Conservation (phyloP, 345 rosid species). For the Streptanthus diversifolius region DNA sequence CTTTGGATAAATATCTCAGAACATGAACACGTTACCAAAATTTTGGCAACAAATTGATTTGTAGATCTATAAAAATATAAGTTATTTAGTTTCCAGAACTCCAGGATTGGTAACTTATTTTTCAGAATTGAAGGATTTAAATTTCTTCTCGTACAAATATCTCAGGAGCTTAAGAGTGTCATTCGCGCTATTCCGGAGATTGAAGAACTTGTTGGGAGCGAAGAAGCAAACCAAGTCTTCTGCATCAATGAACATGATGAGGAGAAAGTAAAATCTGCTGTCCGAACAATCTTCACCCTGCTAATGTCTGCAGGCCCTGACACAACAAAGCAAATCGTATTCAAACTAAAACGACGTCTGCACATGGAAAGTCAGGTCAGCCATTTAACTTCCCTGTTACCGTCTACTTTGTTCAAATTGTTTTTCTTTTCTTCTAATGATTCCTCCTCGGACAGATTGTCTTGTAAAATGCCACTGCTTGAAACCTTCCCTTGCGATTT, state of each 20-base stretch:
- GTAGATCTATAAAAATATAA: not conserved
- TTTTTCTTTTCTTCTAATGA: not conserved
- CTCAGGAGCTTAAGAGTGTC: conserved; percentile 83
- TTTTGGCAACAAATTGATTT: not conserved
- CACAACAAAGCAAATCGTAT: conserved; percentile 48
- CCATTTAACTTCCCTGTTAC: not conserved
- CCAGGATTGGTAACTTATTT: not conserved
- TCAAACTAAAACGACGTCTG: conserved; percentile 62
- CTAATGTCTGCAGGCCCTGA: conserved; percentile 79
- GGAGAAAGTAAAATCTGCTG: conserved; percentile 51
- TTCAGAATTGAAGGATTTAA: not conserved
- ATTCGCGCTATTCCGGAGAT: conserved; percentile 79
- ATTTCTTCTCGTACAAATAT: conserved; percentile 1
- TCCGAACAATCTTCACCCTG: conserved; percentile 72
- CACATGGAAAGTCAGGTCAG: conserved; percentile 63
- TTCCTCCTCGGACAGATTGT: not conserved
- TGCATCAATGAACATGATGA: conserved; percentile 48
- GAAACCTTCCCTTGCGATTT: not conserved
- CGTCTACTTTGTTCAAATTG: not conserved
- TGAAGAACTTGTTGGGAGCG: conserved; percentile 64
- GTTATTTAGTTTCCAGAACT: not conserved
- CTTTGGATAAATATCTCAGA: not conserved
- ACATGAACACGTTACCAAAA: not conserved
- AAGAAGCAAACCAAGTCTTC: conserved; percentile 49
- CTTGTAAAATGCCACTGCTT: conserved; percentile 1